Conservation (phyloP, 805 yeast genomes). For the Saccharomycopsis malanga region DNA sequence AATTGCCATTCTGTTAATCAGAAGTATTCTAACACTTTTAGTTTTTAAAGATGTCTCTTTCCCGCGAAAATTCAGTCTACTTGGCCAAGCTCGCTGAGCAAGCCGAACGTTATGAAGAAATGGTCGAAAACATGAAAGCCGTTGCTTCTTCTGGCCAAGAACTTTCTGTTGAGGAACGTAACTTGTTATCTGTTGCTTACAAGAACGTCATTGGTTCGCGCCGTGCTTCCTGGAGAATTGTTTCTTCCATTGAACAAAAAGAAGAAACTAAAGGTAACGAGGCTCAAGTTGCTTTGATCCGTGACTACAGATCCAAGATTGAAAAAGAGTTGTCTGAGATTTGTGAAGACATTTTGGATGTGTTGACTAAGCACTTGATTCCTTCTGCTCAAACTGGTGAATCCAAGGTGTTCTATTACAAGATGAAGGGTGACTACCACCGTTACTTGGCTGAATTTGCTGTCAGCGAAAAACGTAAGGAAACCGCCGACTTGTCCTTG, state of each 20-base stretch:
- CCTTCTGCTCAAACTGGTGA: constrained; percentile 95
- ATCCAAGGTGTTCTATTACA: constrained; percentile 95
- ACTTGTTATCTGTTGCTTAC: constrained; percentile 93
- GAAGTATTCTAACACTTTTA: neutral
- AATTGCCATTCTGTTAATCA: too few species aligned
- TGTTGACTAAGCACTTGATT: constrained; percentile 82
- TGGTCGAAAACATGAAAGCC: constrained; percentile 97
- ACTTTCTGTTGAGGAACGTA: constrained; percentile 95
- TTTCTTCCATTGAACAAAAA: constrained; percentile 95
- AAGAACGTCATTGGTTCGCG: constrained; percentile 98
- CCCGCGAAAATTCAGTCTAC: constrained; percentile 97
- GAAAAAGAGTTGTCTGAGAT: constrained; percentile 88
- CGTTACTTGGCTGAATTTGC: constrained; percentile 98
- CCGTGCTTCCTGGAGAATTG: constrained; percentile 99
- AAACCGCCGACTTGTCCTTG: constrained; percentile 84
- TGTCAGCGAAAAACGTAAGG: constrained; percentile 82
- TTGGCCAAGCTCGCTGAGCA: constrained; percentile 98
- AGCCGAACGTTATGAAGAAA: constrained; percentile 99
- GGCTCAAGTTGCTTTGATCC: constrained; percentile 79
- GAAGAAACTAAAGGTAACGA: constrained; percentile 96
- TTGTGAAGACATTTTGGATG: constrained; percentile 88
- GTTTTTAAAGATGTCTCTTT: constrained; percentile 49
- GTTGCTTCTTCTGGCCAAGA: constrained; percentile 96
- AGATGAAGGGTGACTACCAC: constrained; percentile 99
- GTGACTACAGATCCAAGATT: constrained; percentile 91